These are phyloP conservation scores for Fraxinus excelsior DNA, from an alignment of 257 asterid genomes.

Conservation along the genomic window DNA sequence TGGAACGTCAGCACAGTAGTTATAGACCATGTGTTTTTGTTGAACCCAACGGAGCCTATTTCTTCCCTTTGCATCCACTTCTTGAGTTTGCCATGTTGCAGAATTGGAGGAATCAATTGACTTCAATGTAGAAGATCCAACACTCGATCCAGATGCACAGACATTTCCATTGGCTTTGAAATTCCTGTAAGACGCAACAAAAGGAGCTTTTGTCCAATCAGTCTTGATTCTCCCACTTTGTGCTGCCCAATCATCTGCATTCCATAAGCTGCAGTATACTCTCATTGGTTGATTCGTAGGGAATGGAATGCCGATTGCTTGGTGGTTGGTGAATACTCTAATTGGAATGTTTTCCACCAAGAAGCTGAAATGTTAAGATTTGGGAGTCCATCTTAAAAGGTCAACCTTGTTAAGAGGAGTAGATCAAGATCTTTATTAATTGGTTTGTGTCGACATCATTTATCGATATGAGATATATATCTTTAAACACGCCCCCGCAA, in stretches of 20 bases:
- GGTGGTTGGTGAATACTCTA: constrained; percentile 49
- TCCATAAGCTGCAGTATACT: constrained; percentile 24
- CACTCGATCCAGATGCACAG: constrained; percentile 14
- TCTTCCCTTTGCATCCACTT: constrained; percentile 20
- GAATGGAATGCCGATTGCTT: constrained; percentile 38
- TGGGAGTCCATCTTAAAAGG: no score
- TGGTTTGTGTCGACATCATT: no score
- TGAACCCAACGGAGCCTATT: constrained; percentile 26
- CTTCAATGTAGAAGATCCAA: neutral
- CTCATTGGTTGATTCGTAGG: constrained; percentile 36
- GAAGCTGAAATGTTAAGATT: constrained; percentile 51
- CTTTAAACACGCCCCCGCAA: no score
- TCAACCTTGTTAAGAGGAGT: no score
- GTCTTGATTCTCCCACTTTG: constrained; percentile 35
- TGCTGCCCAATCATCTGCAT: constrained; percentile 36
- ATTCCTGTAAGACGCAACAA: constrained; percentile 22
- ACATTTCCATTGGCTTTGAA: constrained; percentile 8
- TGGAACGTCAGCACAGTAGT: constrained; percentile 23
- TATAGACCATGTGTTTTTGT: constrained; percentile 16
- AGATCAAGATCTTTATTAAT: no score
- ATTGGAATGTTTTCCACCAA: constrained; percentile 52
- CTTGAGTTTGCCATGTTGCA: neutral
- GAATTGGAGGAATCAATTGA: neutral
- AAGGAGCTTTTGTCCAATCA: constrained; percentile 25
- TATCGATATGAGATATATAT: no score